Evolutionary conservation across 352 stramenopile species (phyloP).

Genomic region (Phytopythium vexans): DNA sequence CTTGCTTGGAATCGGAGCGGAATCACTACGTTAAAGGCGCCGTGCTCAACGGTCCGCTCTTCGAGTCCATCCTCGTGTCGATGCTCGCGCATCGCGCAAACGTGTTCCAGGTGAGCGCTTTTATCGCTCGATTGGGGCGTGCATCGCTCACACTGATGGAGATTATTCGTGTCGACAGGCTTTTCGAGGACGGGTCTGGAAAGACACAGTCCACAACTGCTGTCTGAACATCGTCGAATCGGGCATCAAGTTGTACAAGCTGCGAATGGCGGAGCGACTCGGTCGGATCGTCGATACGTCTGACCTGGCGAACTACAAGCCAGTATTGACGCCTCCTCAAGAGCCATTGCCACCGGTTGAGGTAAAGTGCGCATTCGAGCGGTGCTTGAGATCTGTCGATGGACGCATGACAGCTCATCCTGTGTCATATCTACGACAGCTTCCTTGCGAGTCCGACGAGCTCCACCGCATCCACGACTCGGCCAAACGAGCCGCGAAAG

Average conservation of each 20-base stretch:
- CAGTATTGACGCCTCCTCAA: slow-evolving; percentile 24
- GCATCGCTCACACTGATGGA: background rate
- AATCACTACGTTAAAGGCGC: slow-evolving; percentile 70
- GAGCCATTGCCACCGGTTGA: slow-evolving; percentile 32
- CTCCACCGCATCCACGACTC: slow-evolving; percentile 44
- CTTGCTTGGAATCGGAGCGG: slow-evolving; percentile 54
- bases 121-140: background rate
- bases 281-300: slow-evolving; percentile 64
- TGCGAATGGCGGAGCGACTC: slow-evolving; percentile 64
- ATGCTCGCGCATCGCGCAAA: slow-evolving; percentile 70
- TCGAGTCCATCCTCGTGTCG: slow-evolving; percentile 68
- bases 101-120: slow-evolving; percentile 47
- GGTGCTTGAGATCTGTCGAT: no score
- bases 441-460: slow-evolving; percentile 56
- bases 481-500: slow-evolving; percentile 51
- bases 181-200: slow-evolving; percentile 67
- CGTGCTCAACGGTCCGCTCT: slow-evolving; percentile 66
- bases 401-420: background rate
- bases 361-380: slow-evolving; percentile 9
- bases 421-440: slow-evolving; percentile 16
- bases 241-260: slow-evolving; percentile 77
- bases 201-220: slow-evolving; percentile 78
- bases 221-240: slow-evolving; percentile 80
- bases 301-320: slow-evolving; percentile 59
- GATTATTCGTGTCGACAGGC: slow-evolving; percentile 22